Percentiles rank a stretch among this genome's conserved stretches.
Evolutionary conservation across 2,329 filamentous ascomycete species (phyloP).

Genomic region (Xylariaceae sp.): DNA sequence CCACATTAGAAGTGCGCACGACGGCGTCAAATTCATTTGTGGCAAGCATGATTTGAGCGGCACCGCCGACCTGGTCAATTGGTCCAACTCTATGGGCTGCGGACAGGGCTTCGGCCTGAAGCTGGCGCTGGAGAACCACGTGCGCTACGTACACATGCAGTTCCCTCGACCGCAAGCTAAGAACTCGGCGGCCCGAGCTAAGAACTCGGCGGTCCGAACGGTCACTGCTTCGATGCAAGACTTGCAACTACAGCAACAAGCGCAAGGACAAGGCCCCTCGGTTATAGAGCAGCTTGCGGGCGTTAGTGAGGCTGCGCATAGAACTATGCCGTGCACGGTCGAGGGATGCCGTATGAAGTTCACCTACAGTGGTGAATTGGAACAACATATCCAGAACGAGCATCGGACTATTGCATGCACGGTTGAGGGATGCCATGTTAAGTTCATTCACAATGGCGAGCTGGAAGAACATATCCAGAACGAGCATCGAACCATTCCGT

Average conservation of each 20-base stretch:
- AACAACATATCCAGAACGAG: conserved; percentile 38
- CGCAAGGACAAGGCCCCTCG: conserved; percentile 17
- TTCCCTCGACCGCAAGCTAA: conserved; percentile 37
- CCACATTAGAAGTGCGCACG: conserved; percentile 72
- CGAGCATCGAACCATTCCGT: too few species aligned
- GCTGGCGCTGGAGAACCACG: conserved; percentile 72
- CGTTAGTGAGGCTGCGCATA: conserved; percentile 36
- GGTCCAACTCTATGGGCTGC: conserved; percentile 65
- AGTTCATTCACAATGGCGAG: too few species aligned
- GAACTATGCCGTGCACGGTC: conserved; percentile 40
- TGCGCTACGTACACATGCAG: conserved; percentile 76
- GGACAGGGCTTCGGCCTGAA: conserved; percentile 72
- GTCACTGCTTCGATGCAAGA: too few species aligned
- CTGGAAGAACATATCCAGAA: too few species aligned
- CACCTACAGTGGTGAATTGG: conserved; percentile 45
- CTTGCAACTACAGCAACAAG: too few species aligned
- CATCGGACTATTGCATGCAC: conserved; percentile 12
- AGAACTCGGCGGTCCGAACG: background rate
- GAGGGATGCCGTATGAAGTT: conserved; percentile 42
- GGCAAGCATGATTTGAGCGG: conserved; percentile 58
- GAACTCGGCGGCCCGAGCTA: background rate
- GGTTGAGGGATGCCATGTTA: too few species aligned
- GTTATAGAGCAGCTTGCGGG: conserved; percentile 42
- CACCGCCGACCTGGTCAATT: conserved; percentile 54
- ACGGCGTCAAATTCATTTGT: conserved; percentile 74